Conservation (phyloP, 2,329 filamentous ascomycete species). For the Pseudogymnoascus sp. region DNA sequence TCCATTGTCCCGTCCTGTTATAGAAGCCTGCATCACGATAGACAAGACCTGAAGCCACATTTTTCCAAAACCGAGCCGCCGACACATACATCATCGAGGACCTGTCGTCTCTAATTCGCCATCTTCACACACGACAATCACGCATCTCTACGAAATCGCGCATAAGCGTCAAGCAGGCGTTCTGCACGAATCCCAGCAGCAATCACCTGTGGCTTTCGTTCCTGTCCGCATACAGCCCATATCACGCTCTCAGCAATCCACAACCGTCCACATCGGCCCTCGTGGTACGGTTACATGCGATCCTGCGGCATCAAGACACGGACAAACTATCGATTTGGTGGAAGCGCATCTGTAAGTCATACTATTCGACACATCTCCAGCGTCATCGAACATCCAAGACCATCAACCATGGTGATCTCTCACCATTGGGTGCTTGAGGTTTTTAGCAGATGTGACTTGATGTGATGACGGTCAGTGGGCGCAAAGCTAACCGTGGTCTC, state of each 20-base stretch:
- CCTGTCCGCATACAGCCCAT: not conserved
- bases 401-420: not conserved
- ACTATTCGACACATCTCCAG: not conserved
- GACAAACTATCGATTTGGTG: not conserved
- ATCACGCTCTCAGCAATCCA: not conserved
- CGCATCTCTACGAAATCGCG: not conserved
- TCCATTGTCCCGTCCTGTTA: not conserved
- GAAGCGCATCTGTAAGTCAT: slow-evolving; percentile 8
- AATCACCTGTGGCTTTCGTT: slow-evolving; percentile 1
- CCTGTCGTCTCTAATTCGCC: slow-evolving; percentile 1
- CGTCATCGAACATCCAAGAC: not conserved
- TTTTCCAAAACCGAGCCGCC: not conserved
- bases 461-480: not conserved
- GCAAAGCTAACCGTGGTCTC: not conserved
- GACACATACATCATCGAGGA: not conserved
- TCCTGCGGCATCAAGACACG: not conserved
- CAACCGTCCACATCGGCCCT: not conserved
- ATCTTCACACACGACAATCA: not conserved
- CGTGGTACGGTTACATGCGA: not conserved
- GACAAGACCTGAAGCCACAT: not conserved
- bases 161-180: not conserved
- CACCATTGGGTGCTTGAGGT: not conserved
- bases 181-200: not conserved
- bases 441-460: not conserved
- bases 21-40: not conserved